These are phyloP conservation scores for Candida insectalens DNA, from an alignment of 805 yeast species.

Conservation along the genomic window DNA sequence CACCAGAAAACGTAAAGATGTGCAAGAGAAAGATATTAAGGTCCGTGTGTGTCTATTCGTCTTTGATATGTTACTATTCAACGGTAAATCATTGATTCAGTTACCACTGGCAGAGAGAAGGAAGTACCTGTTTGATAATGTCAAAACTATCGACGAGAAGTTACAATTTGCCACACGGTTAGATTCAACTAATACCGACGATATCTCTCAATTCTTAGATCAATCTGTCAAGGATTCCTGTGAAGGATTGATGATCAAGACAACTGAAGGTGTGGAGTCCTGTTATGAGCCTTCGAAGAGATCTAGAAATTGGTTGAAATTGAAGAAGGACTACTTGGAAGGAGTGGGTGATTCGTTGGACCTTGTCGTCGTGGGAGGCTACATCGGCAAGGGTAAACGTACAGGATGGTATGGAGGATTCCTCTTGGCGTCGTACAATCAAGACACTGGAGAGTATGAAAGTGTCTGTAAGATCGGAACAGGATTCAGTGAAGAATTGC, in stretches of 20 bases:
- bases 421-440: slow-evolving; percentile 80
- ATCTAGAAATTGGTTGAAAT: slow-evolving; percentile 89
- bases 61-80: slow-evolving; percentile 72
- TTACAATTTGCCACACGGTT: slow-evolving; percentile 71
- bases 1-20: slow-evolving; percentile 91
- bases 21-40: slow-evolving; percentile 75
- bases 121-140: slow-evolving; percentile 40
- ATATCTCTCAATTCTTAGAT: slow-evolving; percentile 76
- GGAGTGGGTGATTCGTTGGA: slow-evolving; percentile 97
- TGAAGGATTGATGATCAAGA: slow-evolving; percentile 94
- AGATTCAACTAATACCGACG: slow-evolving; percentile 61
- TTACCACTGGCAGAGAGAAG: slow-evolving; percentile 66
- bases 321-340: slow-evolving; percentile 88
- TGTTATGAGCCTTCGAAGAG: slow-evolving; percentile 91
- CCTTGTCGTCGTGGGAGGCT: slow-evolving; percentile 89
- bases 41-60: slow-evolving; percentile 90
- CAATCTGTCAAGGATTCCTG: slow-evolving; percentile 83
- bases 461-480: slow-evolving; percentile 97
- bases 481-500: slow-evolving; percentile 83
- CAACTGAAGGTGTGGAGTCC: slow-evolving; percentile 71
- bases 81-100: slow-evolving; percentile 63
- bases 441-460: slow-evolving; percentile 86
- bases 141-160: slow-evolving; percentile 61
- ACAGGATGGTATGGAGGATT: slow-evolving; percentile 96
- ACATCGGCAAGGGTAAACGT: slow-evolving; percentile 87